These are phyloP conservation scores for Apostasia ramifera DNA, from an alignment of 106 monocot species.

Conservation along the genomic window DNA sequence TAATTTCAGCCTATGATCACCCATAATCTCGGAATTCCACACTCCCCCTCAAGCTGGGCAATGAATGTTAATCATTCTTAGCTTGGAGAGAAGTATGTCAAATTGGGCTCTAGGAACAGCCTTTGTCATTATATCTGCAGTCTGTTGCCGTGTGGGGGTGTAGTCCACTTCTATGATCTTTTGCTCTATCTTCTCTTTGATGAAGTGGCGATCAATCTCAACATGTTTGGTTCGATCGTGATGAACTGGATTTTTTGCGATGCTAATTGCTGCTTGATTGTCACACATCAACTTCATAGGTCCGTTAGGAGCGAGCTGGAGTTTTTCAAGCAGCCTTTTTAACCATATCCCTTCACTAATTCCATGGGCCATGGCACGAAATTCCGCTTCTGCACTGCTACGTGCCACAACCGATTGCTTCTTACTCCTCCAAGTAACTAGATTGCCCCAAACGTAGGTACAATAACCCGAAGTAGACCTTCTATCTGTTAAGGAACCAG, in stretches of 20 bases:
- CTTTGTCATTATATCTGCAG: too few species aligned
- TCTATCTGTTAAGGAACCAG: constrained; percentile 4
- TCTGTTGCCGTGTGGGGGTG: too few species aligned
- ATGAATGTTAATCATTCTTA: too few species aligned
- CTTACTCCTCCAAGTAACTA: constrained; percentile 18
- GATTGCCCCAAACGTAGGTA: constrained; percentile 15
- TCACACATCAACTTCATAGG: constrained; percentile 13
- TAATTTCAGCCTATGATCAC: too few species aligned
- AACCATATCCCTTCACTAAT: not conserved
- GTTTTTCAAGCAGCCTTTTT: not conserved
- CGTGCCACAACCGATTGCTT: constrained; percentile 10
- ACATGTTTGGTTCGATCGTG: constrained; percentile 28
- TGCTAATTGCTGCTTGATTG: constrained; percentile 10
- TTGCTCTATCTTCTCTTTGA: too few species aligned
- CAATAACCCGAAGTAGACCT: constrained; percentile 14
- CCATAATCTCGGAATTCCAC: too few species aligned
- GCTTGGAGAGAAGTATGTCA: too few species aligned
- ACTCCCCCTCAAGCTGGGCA: too few species aligned
- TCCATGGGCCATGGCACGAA: not conserved
- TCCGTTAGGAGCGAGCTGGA: not conserved
- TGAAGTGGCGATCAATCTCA: not conserved
- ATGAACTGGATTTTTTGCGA: constrained; percentile 19
- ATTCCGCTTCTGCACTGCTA: constrained; percentile 14
- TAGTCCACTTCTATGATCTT: too few species aligned
- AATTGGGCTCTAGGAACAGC: too few species aligned